Evolutionary conservation across 331 rosid genomes (phyloP), one percentile per base, ranked within the genome.

Genomic region (Quercus lobata): DNA sequence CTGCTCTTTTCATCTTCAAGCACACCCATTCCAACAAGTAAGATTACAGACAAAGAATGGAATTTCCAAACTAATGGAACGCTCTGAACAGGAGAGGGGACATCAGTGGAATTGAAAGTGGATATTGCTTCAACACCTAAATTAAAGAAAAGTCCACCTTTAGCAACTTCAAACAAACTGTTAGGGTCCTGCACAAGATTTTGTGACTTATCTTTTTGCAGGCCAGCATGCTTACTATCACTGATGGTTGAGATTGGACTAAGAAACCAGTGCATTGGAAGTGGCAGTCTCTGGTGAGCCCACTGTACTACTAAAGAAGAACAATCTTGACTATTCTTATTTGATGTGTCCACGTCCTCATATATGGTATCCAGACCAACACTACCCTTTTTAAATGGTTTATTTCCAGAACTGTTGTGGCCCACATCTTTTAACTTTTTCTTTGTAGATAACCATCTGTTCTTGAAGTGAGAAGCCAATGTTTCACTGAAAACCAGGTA

Each of bases 251-350:
- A 83, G 76, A 93, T 76, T 81, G 99, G 94, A 83, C 99, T 93
- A 11, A 93, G 90, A 84, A 86, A 89, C 93, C 93, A 95, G 81
- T 87, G 86, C 70, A 73, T 41, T 9, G 99, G 99, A 89, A 95
- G 90, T 70, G 97, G 99, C 58, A 93, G 82, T 87, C 92, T 89
- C 91, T 95, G 98, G 87, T 79, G 84, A 77, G 94, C 97, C 98
- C 98, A 93, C 83, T 93, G 94, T 57, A 83, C 74, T 18, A 27
- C 72, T 76, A 89, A 83, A 61, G 94, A 85, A 54, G 85, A 80
- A 82, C 41, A 57, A 68, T 81, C 84, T n/a, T 85, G 86, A 70
- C 57, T 63, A 49, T 68, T 70, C 32, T 29, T 19, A 70, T 83
- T 18, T 77, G 92, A 76, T 81, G 73, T 78, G 83, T 91, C 97